Evolutionary conservation across 176 grass and related monocot species (phyloP), one percentile per base, ranked within the genome.

Genomic region (Aegilops sharonensis): DNA sequence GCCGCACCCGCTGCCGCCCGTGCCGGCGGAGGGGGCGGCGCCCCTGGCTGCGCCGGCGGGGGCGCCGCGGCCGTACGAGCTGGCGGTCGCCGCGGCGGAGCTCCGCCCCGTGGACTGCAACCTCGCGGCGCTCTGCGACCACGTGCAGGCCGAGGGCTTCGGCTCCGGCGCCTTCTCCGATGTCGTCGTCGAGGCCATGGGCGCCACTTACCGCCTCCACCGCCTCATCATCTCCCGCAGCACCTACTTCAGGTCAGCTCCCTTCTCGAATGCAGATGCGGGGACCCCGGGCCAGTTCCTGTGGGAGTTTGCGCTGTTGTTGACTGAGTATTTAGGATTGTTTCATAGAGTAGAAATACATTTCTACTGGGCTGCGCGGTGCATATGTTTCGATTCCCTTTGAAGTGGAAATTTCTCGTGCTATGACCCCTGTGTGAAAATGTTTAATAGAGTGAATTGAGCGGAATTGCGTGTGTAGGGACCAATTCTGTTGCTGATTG

Each of bases 171-270:
- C 93, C 18, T 99, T 99, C 79, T 99, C 92, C 34, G 97, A 99
- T 56, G 94, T 99, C 32, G 84, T 92, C 64, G 90, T 99, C 17
- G 81, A 99, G 90, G 97, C 94, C 73, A 94, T 94, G 97, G 97
- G 92, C 57, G 85, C 86, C 79, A 94, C 90, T 72, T 99, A 99
- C 85, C 81, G 71, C 24, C 97, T 96, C 85, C 94, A 99, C 31
- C 97, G 97, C 40, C 88, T 99, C 79, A 99, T 99, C 85, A 92
- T 99, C 37, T 99, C 97, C 21, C 94, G 97, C 48, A 96, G 97
- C 85, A 77, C 97, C 71, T 99, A 99, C 90, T 99, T 99, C 92
- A 91, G 96, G 96, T 95, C 42, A 74, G 48, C 52, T 0, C 4
- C 20, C 68, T 24, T 75, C 76, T 39, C 69, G 48, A 75, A 69